These are phyloP conservation scores for Takashimella tepidaria DNA, from an alignment of 1,284 basidiomycete species.

Conservation along the genomic window DNA sequence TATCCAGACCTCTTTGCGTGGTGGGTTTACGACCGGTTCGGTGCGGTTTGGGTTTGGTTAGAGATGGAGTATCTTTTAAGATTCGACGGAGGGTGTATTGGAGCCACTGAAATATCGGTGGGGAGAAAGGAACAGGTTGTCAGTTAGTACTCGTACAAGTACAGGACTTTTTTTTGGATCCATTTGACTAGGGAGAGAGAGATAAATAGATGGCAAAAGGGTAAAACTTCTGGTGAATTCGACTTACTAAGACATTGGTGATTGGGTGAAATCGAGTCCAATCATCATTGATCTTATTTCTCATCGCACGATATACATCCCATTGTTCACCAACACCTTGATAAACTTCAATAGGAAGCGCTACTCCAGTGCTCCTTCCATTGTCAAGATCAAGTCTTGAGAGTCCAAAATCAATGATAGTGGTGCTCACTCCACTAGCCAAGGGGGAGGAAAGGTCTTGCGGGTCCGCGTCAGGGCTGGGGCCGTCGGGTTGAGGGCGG, in stretches of 20 bases:
- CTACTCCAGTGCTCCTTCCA: background rate
- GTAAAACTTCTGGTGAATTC: background rate
- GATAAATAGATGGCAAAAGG: background rate
- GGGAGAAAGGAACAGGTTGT: slow-evolving; percentile 11
- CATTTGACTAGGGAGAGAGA: background rate
- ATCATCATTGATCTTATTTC: slow-evolving; percentile 54
- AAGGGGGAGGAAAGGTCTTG: slow-evolving; percentile 26
- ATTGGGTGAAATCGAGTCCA: slow-evolving; percentile 73
- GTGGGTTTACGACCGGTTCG: slow-evolving; percentile 1
- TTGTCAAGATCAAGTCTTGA: slow-evolving; percentile 61
- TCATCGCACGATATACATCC: slow-evolving; percentile 89
- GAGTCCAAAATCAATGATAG: slow-evolving; percentile 90
- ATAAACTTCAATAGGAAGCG: slow-evolving; percentile 71
- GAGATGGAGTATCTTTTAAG: slow-evolving; percentile 21
- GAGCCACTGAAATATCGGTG: slow-evolving; percentile 33
- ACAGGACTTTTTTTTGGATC: background rate
- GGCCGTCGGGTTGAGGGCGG: slow-evolving; percentile 48
- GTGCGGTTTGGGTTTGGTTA: slow-evolving; percentile 23
- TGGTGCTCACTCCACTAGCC: slow-evolving; percentile 62
- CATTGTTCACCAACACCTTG: slow-evolving; percentile 86
- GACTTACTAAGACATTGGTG: slow-evolving; percentile 80
- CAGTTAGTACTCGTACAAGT: background rate
- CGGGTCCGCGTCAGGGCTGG: slow-evolving; percentile 10
- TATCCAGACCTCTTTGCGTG: background rate
- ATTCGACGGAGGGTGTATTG: slow-evolving; percentile 36